phyloP scores from a whole-genome alignment of 768 basidiomycete species.

The Mycena maculata region DNA sequence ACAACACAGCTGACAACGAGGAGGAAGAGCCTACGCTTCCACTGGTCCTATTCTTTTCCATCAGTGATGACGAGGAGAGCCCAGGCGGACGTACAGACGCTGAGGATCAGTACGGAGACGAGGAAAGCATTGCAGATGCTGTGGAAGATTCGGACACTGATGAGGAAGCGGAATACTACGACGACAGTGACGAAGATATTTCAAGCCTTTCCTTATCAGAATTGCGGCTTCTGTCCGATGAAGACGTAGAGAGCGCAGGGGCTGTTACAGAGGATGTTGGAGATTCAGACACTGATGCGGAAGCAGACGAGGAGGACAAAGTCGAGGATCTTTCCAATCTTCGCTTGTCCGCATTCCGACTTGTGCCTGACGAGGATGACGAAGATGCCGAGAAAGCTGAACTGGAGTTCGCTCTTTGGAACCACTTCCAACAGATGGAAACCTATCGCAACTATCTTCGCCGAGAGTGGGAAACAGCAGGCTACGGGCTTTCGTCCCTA shows the following conservation, averaged over 20 bases:
- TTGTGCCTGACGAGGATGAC: constrained; percentile 6
- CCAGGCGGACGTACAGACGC: no score
- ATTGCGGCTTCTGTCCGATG: no score
- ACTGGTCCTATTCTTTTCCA: neutral
- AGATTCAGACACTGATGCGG: neutral
- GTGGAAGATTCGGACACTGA: neutral
- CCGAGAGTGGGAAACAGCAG: neutral
- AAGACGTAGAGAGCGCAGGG: no score
- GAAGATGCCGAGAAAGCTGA: neutral
- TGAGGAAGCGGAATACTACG: no score
- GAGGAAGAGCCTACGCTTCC: neutral
- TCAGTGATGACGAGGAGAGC: neutral
- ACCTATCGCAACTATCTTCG: neutral
- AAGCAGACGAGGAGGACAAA: neutral
- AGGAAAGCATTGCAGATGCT: neutral
- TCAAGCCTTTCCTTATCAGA: no score
- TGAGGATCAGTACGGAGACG: neutral
- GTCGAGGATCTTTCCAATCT: constrained; percentile 3
- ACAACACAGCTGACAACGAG: constrained; percentile 18
- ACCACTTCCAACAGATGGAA: neutral
- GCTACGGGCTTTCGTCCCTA: neutral
- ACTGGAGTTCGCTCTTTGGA: neutral
- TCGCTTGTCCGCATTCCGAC: constrained; percentile 7
- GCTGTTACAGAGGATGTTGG: no score
- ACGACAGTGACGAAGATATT: no score